phyloP scores from a whole-genome alignment of 768 basidiomycete genomes.

The Leccinum boreale region DNA sequence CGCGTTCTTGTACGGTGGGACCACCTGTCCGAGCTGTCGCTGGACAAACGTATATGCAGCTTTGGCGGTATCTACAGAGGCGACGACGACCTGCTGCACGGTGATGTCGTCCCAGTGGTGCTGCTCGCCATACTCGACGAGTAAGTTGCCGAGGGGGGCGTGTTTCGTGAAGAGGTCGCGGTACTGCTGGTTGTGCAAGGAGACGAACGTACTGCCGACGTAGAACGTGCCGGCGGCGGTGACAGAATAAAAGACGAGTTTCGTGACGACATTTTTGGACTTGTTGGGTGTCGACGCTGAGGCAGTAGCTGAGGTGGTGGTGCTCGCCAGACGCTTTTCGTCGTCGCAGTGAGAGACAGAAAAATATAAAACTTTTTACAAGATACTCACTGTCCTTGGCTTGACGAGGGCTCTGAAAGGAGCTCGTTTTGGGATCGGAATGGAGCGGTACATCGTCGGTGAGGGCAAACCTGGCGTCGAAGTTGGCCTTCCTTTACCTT shows the following conservation, averaged over 20 bases:
- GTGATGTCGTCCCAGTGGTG: conserved; percentile 79
- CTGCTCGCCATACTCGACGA: conserved; percentile 80
- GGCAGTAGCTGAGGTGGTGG: conserved; percentile 32
- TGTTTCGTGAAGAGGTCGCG: conserved; percentile 81
- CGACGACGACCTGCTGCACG: conserved; percentile 51
- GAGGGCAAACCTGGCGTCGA: neutral
- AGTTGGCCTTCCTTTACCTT: neutral
- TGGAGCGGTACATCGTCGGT: conserved; percentile 47
- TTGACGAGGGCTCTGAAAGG: conserved; percentile 47
- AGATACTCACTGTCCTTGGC: conserved; percentile 49
- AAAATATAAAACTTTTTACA: neutral
- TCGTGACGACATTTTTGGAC: conserved; percentile 52
- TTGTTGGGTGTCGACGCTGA: conserved; percentile 40
- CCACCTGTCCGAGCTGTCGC: conserved; percentile 42
- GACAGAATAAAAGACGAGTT: conserved; percentile 64
- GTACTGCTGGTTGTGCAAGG: conserved; percentile 46
- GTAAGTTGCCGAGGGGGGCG: conserved; percentile 71
- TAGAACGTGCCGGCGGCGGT: conserved; percentile 76
- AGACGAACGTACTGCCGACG: conserved; percentile 72
- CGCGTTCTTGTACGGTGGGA: conserved; percentile 13
- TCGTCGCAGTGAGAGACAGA: neutral
- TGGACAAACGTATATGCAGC: conserved; percentile 50
- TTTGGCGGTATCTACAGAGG: conserved; percentile 47
- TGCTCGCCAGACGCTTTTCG: conserved; percentile 54
- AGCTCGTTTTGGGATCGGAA: conserved; percentile 52